Evolutionary conservation across 2,329 filamentous ascomycete genomes (phyloP).

Genomic region (Stenocarpella maydis): DNA sequence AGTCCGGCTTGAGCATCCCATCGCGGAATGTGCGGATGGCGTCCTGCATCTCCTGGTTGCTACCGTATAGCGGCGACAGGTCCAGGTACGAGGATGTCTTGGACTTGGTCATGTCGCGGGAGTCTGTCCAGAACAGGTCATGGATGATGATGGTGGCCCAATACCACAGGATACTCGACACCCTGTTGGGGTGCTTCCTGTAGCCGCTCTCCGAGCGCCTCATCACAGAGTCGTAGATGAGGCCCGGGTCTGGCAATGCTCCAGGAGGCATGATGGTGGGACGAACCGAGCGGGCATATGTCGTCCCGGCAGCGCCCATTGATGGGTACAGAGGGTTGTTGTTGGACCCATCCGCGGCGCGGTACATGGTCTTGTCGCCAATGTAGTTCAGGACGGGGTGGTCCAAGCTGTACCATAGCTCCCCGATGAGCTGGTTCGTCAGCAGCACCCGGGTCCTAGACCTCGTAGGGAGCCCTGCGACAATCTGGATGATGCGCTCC

Average conservation of each 20-base stretch:
- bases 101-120: conserved; percentile 64
- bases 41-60: conserved; percentile 72
- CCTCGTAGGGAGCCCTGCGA: conserved; percentile 68
- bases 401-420: conserved; percentile 76
- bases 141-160: conserved; percentile 79
- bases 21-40: conserved; percentile 74
- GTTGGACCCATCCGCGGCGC: conserved; percentile 74
- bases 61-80: conserved; percentile 75
- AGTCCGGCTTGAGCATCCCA: conserved; percentile 76
- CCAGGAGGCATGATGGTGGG: conserved; percentile 67
- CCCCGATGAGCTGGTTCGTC: conserved; percentile 72
- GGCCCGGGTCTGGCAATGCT: conserved; percentile 71
- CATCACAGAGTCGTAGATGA: conserved; percentile 71
- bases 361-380: conserved; percentile 69
- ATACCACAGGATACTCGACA: conserved; percentile 76
- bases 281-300: conserved; percentile 71
- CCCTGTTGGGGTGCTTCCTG: conserved; percentile 72
- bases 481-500: conserved; percentile 76
- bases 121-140: conserved; percentile 74
- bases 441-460: conserved; percentile 69
- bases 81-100: conserved; percentile 78
- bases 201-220: conserved; percentile 54
- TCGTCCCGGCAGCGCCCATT: conserved; percentile 72
- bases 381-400: conserved; percentile 75
- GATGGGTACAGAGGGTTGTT: conserved; percentile 74